Base-by-base conservation (phyloP, 2,329 filamentous ascomycete genomes). In the Fusarium paranaense region DNA sequence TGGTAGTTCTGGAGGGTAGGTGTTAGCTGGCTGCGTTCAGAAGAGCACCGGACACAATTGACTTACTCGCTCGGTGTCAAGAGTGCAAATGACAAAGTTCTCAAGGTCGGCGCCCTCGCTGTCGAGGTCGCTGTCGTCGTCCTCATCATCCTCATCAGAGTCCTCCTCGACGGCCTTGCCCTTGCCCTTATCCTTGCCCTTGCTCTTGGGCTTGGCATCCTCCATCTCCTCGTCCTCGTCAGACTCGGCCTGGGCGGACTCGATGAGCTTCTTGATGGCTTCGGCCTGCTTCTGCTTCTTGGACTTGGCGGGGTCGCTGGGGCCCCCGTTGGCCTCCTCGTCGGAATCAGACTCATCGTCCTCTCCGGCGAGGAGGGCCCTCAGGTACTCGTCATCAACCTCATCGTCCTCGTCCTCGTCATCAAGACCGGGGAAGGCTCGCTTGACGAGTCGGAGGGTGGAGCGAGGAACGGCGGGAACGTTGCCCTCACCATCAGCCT, bases 51-150 rank as follows among this genome's bases (percentile, higher is more conserved):
- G 22, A 58, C 58, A 37, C 20, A 30, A 50, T 33, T 42, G 56
- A 32, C 89, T 83, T 92, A 98, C 97, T 87, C 93, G 94, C 84
- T 95, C 91, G 35, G 95, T 94, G 86, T 98, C 95, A 64, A 99
- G 91, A 72, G 97, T 99, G 90, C 97, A 99, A 79, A 99, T 87
- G 78, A 98, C 95, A 79, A 94, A 94, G 87, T 98, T 94, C 83
- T 98, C 95, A 62, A 96, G 87, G 80, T 95, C 91, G 62, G 89
- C 84, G 30, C 88, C 89, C 47, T 89, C 90, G 68, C 90, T 88
- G 63, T 93, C 89, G 35, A 91, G 90, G 37, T 90, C 88, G 58
- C 92, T 89, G n/a, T 91, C 90, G 30, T 90, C 88, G 14, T 90
- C 87, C 2, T 90, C 88, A 2, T 87, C 85, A 0, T 85, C 87